Conservation (phyloP, 768 basidiomycete genomes). For the Naganishia vaughanmartiniae region DNA sequence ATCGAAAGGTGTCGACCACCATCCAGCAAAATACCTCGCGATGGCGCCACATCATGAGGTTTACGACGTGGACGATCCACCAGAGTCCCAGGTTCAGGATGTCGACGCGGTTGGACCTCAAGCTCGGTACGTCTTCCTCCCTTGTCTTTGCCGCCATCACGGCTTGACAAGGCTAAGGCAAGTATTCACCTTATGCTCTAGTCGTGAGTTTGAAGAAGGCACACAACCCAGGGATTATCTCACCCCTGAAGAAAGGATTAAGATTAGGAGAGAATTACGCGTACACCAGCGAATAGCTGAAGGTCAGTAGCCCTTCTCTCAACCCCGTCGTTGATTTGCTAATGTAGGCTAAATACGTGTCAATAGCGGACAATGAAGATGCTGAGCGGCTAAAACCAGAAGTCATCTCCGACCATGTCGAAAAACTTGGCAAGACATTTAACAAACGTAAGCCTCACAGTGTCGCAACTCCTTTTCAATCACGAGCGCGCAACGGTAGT, state of each 20-base stretch:
- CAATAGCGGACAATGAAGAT: not conserved
- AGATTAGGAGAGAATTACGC: not conserved
- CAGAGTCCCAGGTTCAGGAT: conserved; percentile 11
- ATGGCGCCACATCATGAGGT: not conserved
- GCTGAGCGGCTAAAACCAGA: not conserved
- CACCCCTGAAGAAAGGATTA: not conserved
- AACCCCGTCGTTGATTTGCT: not conserved
- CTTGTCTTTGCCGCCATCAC: conserved; percentile 50
- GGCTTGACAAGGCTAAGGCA: not conserved
- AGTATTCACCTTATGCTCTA: not conserved
- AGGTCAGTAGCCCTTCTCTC: not conserved
- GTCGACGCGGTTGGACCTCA: conserved; percentile 7
- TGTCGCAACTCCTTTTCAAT: not conserved
- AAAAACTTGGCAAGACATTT: not conserved
- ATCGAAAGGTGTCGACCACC: not conserved
- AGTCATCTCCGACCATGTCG: not conserved
- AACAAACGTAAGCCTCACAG: not conserved
- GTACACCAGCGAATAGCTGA: not conserved
- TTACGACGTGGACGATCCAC: not conserved
- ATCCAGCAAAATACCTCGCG: not conserved
- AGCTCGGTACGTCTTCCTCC: conserved; percentile 50
- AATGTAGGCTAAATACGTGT: not conserved
- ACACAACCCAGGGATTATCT: not conserved
- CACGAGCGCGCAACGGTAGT: not conserved
- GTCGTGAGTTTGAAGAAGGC: conserved; percentile 1